These are phyloP conservation scores for Lasiodiplodia sp. DNA, from an alignment of 2,329 filamentous ascomycete genomes.

Conservation along the genomic window DNA sequence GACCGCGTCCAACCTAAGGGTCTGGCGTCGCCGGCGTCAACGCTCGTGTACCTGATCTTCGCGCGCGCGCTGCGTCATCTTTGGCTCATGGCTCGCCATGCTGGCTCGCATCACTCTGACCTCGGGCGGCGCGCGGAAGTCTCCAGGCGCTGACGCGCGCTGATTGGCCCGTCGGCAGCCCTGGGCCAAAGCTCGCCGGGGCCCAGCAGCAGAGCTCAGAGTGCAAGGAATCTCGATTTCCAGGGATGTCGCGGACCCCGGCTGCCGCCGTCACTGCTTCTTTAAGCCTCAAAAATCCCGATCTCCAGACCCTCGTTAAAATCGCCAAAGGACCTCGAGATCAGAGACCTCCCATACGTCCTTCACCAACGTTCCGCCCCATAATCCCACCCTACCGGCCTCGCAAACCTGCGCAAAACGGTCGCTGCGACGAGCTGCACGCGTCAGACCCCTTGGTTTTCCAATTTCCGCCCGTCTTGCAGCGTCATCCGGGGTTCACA, in stretches of 20 bases:
- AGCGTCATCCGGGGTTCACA: conserved; percentile 8
- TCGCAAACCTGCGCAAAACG: conserved; percentile 4
- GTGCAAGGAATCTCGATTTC: conserved; percentile 3
- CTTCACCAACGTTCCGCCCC: conserved; percentile 1
- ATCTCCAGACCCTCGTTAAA: conserved; percentile 19
- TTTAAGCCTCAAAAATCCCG: conserved; percentile 27
- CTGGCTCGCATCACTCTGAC: conserved; percentile 19
- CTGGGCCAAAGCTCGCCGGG: not conserved
- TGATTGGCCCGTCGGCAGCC: not conserved
- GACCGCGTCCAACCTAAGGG: not conserved
- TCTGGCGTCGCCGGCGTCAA: not conserved
- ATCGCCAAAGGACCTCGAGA: conserved; percentile 12
- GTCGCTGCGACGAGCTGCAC: conserved; percentile 7
- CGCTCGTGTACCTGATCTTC: conserved; percentile 15
- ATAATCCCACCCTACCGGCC: conserved; percentile 4
- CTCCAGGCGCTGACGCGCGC: not conserved
- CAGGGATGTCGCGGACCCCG: not conserved
- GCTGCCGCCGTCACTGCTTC: not conserved
- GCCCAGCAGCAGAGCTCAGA: conserved; percentile 10
- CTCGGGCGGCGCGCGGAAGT: not conserved
- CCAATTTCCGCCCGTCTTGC: conserved; percentile 10
- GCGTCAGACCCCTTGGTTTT: conserved; percentile 13
- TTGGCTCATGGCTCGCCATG: conserved; percentile 18
- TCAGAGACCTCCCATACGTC: conserved; percentile 24
- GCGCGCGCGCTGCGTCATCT: conserved; percentile 13